Conservation (phyloP, 768 basidiomycete genomes). For the Cystobasidiopsis lactophilus region DNA sequence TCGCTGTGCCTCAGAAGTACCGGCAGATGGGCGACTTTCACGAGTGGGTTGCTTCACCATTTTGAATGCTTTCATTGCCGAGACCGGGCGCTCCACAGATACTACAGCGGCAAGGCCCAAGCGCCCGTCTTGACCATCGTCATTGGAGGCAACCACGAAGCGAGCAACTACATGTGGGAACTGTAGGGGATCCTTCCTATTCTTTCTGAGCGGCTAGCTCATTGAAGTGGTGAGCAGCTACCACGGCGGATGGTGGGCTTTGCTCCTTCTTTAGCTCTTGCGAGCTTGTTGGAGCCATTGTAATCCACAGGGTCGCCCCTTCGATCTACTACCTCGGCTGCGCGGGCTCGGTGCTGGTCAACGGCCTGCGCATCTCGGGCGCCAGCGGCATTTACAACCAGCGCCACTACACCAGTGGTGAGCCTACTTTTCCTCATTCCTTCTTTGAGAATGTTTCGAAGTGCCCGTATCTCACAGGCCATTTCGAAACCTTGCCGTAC, state of each 20-base stretch:
- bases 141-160: conserved; percentile 96
- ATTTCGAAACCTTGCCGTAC: conserved; percentile 66
- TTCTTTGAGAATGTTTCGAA: neutral
- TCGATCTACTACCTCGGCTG: conserved; percentile 91
- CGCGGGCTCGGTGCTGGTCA: conserved; percentile 67
- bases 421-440: conserved; percentile 5
- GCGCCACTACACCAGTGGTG: conserved; percentile 46
- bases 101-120: conserved; percentile 59
- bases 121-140: conserved; percentile 78
- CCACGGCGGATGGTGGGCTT: neutral
- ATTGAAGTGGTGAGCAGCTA: neutral
- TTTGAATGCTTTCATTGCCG: neutral
- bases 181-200: conserved; percentile 35
- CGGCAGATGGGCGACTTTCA: conserved; percentile 61
- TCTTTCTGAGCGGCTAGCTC: neutral
- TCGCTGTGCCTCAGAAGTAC: conserved; percentile 83
- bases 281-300: neutral
- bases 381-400: conserved; percentile 76
- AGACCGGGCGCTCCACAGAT: conserved; percentile 30
- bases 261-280: neutral
- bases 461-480: conserved; percentile 34
- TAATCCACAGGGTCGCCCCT: conserved; percentile 46
- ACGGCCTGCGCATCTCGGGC: conserved; percentile 71
- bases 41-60: conserved; percentile 17
- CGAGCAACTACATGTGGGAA: conserved; percentile 91